These are phyloP conservation scores for Mikania micrantha DNA, from an alignment of 129 eudicot genomes.

Conservation along the genomic window DNA sequence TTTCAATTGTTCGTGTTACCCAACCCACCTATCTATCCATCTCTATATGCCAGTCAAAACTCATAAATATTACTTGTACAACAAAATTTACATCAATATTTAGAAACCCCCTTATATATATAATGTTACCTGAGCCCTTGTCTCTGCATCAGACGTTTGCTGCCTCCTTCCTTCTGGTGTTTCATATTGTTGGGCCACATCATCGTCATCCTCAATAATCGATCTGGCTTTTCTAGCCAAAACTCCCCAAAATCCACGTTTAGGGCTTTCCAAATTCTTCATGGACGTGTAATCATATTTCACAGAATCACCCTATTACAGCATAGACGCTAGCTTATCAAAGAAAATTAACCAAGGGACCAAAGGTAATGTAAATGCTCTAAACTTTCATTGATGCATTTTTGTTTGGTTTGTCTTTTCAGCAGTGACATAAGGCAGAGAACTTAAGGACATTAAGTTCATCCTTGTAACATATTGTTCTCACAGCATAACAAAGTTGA, in stretches of 20 bases:
- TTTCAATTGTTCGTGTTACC: background rate
- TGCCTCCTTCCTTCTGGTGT: slow-evolving; percentile 31
- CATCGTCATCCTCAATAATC: slow-evolving; percentile 65
- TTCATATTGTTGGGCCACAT: slow-evolving; percentile 31
- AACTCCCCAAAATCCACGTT: slow-evolving; percentile 74
- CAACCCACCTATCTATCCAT: background rate
- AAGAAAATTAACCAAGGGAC: background rate
- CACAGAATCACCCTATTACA: slow-evolving; percentile 36
- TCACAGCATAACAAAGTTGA: background rate
- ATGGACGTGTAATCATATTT: slow-evolving; percentile 37
- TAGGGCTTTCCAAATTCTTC: slow-evolving; percentile 39
- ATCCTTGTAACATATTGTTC: background rate
- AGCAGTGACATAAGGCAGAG: background rate
- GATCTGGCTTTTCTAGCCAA: slow-evolving; percentile 73
- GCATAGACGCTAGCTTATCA: background rate
- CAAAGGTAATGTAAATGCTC: background rate
- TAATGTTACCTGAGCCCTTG: slow-evolving; percentile 41
- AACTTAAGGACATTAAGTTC: background rate
- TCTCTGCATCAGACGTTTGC: slow-evolving; percentile 35
- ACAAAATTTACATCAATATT: background rate
- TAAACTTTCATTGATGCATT: background rate
- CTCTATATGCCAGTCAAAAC: slow-evolving; percentile 5
- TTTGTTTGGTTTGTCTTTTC: background rate
- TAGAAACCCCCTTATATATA: background rate
- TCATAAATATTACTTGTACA: background rate